Percentiles rank a stretch among this genome's conserved stretches.
phyloP scores from a whole-genome alignment of 2,329 filamentous ascomycete species.

The Trichoderma atrobrunneum region DNA sequence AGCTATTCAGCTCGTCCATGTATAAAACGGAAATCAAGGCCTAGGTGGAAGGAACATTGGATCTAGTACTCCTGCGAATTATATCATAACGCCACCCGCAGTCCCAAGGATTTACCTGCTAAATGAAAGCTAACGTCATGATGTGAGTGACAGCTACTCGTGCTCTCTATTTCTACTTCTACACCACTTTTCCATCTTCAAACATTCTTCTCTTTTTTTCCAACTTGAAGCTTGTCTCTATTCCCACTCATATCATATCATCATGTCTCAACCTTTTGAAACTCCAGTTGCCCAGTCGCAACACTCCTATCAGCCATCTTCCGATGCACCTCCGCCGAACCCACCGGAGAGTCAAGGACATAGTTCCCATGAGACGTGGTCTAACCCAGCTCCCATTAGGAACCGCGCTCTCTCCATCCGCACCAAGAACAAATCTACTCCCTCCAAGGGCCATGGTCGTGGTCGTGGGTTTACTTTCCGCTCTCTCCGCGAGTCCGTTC shows the following conservation, averaged over 20 bases:
- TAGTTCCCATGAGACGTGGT: slow-evolving; percentile 19
- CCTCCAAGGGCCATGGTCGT: not conserved
- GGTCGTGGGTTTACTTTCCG: slow-evolving; percentile 70
- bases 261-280: slow-evolving; percentile 11
- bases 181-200: not conserved
- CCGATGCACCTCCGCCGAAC: slow-evolving; percentile 29
- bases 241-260: not conserved
- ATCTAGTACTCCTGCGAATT: not conserved
- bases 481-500: slow-evolving; percentile 78
- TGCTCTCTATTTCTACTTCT: not conserved
- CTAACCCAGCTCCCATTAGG: slow-evolving; percentile 46
- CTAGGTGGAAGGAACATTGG: not conserved
- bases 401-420: slow-evolving; percentile 73
- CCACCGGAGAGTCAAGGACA: slow-evolving; percentile 20
- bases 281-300: not conserved
- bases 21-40: not conserved
- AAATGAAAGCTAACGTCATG: not conserved
- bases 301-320: slow-evolving; percentile 27
- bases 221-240: not conserved
- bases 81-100: not conserved
- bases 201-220: not conserved
- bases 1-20: not conserved
- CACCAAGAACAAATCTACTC: slow-evolving; percentile 46
- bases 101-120: not conserved
- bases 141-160: slow-evolving; percentile 18